A percentile compares a stretch with the other conserved stretches of the same genome.
Evolutionary conservation across 495 filamentous ascomycete genomes (phyloP).

Genomic region (Monascus purpureus): DNA sequence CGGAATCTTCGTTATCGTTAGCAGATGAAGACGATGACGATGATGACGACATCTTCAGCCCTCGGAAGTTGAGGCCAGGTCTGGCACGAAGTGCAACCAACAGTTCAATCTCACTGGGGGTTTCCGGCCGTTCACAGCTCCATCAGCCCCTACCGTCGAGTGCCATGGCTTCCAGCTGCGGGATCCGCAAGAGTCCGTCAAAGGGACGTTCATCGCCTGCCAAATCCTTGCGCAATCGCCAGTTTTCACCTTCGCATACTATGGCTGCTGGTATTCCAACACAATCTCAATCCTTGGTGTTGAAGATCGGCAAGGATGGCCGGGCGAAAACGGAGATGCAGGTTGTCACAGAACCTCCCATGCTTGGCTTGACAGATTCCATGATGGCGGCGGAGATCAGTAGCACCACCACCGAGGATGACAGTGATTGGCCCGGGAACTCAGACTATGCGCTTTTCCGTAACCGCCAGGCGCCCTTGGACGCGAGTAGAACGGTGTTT

Average conservation of each 20-base stretch:
- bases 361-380: conserved; percentile 23
- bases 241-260: conserved; percentile 19
- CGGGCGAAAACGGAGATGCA: conserved; percentile 59
- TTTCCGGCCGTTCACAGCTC: conserved; percentile 12
- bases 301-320: conserved; percentile 59
- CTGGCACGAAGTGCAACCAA: conserved; percentile 47
- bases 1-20: conserved; percentile 1
- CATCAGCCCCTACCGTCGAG: conserved; percentile 14
- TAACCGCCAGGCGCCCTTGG: conserved; percentile 44
- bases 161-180: conserved; percentile 20
- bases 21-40: conserved; percentile 18
- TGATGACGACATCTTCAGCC: conserved; percentile 29
- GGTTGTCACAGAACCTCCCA: conserved; percentile 32
- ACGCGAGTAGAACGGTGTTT: conserved; percentile 30
- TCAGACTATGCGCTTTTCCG: conserved; percentile 52
- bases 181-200: conserved; percentile 31
- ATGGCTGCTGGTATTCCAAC: conserved; percentile 16
- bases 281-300: conserved; percentile 39
- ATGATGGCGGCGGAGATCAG: conserved; percentile 31
- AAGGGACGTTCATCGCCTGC: conserved; percentile 29
- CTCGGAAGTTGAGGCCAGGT: conserved; percentile 32
- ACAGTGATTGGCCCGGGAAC: conserved; percentile 45
- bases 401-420: conserved; percentile 33
- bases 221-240: conserved; percentile 19
- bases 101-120: conserved; percentile 14